phyloP scores from a whole-genome alignment of 768 basidiomycete species.

The Gloeostereum incarnatum region DNA sequence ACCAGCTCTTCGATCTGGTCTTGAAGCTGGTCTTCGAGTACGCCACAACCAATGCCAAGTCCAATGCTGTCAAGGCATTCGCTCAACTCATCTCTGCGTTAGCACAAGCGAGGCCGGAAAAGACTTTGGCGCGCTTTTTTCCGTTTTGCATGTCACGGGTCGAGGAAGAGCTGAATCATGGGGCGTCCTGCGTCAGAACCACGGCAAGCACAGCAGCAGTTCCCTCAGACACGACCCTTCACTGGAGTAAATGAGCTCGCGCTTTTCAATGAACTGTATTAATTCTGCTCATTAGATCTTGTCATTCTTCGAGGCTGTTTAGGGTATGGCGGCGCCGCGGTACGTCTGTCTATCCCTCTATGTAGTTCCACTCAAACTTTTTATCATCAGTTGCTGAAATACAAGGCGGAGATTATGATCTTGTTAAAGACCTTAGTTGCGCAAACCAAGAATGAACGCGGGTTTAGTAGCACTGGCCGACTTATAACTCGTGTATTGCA shows the following conservation, averaged over 20 bases:
- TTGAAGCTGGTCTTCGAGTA: constrained; percentile 82
- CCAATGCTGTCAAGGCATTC: constrained; percentile 86
- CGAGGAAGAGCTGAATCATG: constrained; percentile 78
- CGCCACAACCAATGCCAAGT: constrained; percentile 80
- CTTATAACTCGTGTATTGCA: constrained; percentile 68
- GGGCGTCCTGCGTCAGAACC: constrained; percentile 80
- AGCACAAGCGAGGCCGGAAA: constrained; percentile 66
- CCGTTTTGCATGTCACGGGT: constrained; percentile 72
- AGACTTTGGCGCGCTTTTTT: constrained; percentile 73
- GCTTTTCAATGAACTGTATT: not conserved
- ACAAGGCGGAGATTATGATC: constrained; percentile 55
- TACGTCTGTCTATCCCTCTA: constrained; percentile 21
- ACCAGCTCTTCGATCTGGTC: constrained; percentile 74
- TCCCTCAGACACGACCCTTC: constrained; percentile 81
- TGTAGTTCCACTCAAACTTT: constrained; percentile 3
- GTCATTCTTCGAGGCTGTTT: constrained; percentile 77
- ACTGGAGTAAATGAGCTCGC: constrained; percentile 64
- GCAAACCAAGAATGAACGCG: constrained; percentile 81
- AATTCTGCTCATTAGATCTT: constrained; percentile 42
- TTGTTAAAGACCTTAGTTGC: constrained; percentile 62
- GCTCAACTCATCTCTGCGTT: constrained; percentile 83
- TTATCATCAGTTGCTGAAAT: constrained; percentile 50
- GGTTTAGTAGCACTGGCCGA: constrained; percentile 73
- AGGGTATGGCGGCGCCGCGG: constrained; percentile 59
- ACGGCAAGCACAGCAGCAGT: constrained; percentile 67